phyloP scores from a whole-genome alignment of 2,329 filamentous ascomycete species.

The Incumbomyces delicatus region DNA sequence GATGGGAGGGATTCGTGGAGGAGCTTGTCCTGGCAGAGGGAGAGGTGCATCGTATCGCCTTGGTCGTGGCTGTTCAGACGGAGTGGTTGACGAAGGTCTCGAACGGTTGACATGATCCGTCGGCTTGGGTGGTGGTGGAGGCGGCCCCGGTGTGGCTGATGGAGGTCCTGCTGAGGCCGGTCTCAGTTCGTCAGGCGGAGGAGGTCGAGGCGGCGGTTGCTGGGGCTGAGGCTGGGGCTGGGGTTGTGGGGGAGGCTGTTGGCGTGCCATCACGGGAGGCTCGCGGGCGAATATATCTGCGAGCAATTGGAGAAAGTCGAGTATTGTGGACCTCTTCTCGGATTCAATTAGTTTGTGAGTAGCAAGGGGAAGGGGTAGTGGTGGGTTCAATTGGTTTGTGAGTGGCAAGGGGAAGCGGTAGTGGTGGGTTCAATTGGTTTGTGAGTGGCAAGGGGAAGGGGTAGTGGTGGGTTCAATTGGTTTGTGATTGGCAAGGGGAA shows the following conservation, averaged over 20 bases:
- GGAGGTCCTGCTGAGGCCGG: slow-evolving; percentile 34
- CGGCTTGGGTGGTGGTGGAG: slow-evolving; percentile 49
- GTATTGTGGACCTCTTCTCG: slow-evolving; percentile 63
- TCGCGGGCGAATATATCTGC: slow-evolving; percentile 88
- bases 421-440: too few species aligned
- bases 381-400: too few species aligned
- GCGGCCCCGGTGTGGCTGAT: slow-evolving; percentile 40
- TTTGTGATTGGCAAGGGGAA: too few species aligned
- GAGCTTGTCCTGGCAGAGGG: slow-evolving; percentile 12
- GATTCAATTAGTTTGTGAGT: not conserved
- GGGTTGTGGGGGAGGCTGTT: slow-evolving; percentile 33
- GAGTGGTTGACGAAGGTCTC: slow-evolving; percentile 7
- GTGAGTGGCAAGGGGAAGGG: too few species aligned
- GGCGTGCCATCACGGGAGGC: slow-evolving; percentile 73
- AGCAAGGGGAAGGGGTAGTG: too few species aligned
- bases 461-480: too few species aligned
- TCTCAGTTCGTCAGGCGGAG: slow-evolving; percentile 51
- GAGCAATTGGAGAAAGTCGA: slow-evolving; percentile 73
- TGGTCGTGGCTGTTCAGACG: slow-evolving; percentile 12
- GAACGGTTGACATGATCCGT: slow-evolving; percentile 37
- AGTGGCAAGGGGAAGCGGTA: too few species aligned
- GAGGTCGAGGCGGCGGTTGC: slow-evolving; percentile 58
- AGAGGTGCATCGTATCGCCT: slow-evolving; percentile 21
- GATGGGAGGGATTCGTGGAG: slow-evolving; percentile 9
- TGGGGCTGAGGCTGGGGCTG: slow-evolving; percentile 27